These are phyloP conservation scores for Citrullus mucosospermus DNA, from an alignment of 306 rosid genomes.

Conservation along the genomic window DNA sequence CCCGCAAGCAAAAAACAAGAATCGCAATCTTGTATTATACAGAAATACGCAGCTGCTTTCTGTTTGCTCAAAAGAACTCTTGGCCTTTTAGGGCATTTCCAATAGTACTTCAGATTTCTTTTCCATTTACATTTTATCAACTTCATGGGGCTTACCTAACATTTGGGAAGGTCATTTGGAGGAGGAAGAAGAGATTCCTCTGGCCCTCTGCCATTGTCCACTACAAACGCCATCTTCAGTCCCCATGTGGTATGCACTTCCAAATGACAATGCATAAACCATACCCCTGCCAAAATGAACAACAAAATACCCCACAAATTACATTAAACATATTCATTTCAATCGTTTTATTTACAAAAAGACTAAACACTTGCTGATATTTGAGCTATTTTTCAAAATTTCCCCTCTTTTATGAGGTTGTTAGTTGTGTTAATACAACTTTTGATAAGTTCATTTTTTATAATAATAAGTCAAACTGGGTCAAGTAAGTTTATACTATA, in stretches of 20 bases:
- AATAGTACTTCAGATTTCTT: neutral
- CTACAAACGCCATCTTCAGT: conserved; percentile 78
- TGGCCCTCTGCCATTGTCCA: conserved; percentile 72
- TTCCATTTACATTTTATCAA: neutral
- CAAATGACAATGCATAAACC: conserved; percentile 82
- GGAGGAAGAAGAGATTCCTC: conserved; percentile 62
- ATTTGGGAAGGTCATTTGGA: conserved; percentile 60
- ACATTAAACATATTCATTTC: neutral
- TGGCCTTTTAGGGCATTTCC: neutral
- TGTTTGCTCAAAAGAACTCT: neutral
- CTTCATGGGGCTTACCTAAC: conserved; percentile 19
- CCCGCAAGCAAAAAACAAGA: neutral
- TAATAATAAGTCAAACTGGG: no score
- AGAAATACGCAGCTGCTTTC: neutral
- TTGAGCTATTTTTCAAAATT: neutral
- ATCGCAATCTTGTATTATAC: neutral
- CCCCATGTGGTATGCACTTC: conserved; percentile 93
- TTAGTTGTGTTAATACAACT: neutral
- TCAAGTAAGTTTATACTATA: neutral
- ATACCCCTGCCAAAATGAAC: conserved; percentile 34
- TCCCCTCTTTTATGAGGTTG: neutral
- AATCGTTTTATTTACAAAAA: neutral
- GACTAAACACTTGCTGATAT: neutral
- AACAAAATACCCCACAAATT: neutral
- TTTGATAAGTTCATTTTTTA: no score